phyloP scores from a whole-genome alignment of 2,329 filamentous ascomycete genomes.

The Trichophyton benhamiae region DNA sequence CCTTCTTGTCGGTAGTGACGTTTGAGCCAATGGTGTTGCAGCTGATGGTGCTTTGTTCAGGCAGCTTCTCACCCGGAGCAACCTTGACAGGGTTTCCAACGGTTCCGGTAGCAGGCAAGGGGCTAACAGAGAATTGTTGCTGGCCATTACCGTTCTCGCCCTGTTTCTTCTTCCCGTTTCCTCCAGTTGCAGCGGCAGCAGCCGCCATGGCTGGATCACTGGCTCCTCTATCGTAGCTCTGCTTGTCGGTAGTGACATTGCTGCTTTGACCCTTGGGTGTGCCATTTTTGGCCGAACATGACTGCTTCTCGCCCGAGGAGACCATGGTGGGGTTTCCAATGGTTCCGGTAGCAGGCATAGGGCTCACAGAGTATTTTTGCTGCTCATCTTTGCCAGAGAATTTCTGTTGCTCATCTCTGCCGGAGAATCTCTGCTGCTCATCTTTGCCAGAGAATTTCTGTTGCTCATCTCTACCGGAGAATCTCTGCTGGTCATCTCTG shows the following conservation, averaged over 20 bases:
- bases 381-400: constrained; percentile 15
- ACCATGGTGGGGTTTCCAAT: constrained; percentile 68
- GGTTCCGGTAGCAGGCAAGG: constrained; percentile 20
- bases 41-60: constrained; percentile 39
- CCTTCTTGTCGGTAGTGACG: constrained; percentile 60
- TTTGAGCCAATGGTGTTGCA: constrained; percentile 60
- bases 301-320: constrained; percentile 68
- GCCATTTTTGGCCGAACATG: constrained; percentile 36
- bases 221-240: constrained; percentile 70
- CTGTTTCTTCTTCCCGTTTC: too few species aligned
- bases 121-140: too few species aligned
- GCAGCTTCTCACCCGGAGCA: constrained; percentile 68
- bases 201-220: constrained; percentile 17
- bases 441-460: constrained; percentile 19
- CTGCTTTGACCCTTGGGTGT: constrained; percentile 18
- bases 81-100: constrained; percentile 68
- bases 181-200: constrained; percentile 14
- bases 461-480: constrained; percentile 15
- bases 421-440: constrained; percentile 12
- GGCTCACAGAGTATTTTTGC: constrained; percentile 36
- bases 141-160: too few species aligned
- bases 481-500: too few species aligned
- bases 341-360: constrained; percentile 46
- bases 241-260: constrained; percentile 50
- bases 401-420: too few species aligned